Evolutionary conservation across 176 grass and related monocot species (phyloP).

Genomic region (Typha latifolia): DNA sequence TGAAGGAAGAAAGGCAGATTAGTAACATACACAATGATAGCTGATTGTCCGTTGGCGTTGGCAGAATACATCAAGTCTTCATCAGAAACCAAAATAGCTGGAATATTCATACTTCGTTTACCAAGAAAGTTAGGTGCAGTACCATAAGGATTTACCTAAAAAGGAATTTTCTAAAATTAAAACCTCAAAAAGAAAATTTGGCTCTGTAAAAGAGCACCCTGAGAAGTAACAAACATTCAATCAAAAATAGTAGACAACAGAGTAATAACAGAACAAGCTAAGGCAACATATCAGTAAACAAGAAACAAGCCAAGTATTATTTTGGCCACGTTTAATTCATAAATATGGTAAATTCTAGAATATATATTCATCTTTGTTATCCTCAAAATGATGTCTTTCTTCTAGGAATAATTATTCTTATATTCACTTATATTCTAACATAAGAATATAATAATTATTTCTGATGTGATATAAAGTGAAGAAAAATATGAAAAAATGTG

Average conservation of each 20-base stretch:
- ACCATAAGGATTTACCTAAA: constrained; percentile 53
- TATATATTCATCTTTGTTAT: too few species aligned
- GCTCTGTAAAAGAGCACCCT: not conserved
- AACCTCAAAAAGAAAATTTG: constrained; percentile 3
- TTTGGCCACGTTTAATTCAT: too few species aligned
- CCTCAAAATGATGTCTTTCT: too few species aligned
- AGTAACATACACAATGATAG: constrained; percentile 38
- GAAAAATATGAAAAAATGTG: too few species aligned
- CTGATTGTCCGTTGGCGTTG: constrained; percentile 5
- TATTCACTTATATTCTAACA: too few species aligned
- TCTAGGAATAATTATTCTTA: too few species aligned
- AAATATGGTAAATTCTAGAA: too few species aligned
- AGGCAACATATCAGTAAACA: too few species aligned
- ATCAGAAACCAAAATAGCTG: constrained; percentile 28
- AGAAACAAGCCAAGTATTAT: too few species aligned
- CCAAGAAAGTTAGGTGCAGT: constrained; percentile 23
- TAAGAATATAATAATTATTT: too few species aligned
- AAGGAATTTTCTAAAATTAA: constrained; percentile 3
- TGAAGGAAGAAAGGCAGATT: constrained; percentile 5
- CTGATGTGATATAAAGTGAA: too few species aligned
- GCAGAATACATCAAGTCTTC: constrained; percentile 23
- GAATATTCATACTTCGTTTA: constrained; percentile 16
- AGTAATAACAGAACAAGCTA: too few species aligned
- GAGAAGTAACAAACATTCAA: not conserved
- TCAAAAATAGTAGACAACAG: not conserved